Percentiles rank a stretch among this genome's conserved stretches.
Evolutionary conservation across 768 basidiomycete species (phyloP).

Genomic region (Rubroboletus satanas): DNA sequence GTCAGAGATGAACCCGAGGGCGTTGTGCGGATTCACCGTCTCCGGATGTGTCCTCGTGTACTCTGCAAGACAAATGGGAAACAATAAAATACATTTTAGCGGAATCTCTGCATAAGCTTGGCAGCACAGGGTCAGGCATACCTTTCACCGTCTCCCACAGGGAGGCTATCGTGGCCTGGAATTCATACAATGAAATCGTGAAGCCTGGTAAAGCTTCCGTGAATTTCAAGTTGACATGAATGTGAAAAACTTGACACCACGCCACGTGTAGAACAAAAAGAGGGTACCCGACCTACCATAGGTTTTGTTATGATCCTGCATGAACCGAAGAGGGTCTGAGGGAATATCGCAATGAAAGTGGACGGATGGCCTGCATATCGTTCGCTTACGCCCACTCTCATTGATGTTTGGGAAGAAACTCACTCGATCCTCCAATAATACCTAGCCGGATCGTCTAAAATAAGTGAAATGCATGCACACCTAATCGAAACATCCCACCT

Average conservation of each 20-base stretch:
- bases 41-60: slow-evolving; percentile 40
- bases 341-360: slow-evolving; percentile 53
- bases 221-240: not conserved
- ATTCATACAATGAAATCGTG: slow-evolving; percentile 61
- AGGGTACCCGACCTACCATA: slow-evolving; percentile 38
- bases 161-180: slow-evolving; percentile 56
- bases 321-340: slow-evolving; percentile 50
- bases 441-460: slow-evolving; percentile 2
- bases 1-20: slow-evolving; percentile 60
- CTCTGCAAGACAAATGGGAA: slow-evolving; percentile 20
- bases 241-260: not conserved
- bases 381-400: slow-evolving; percentile 27
- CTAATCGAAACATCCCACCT: slow-evolving; percentile 16
- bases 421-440: slow-evolving; percentile 32
- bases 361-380: slow-evolving; percentile 41
- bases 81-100: not conserved
- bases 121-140: slow-evolving; percentile 34
- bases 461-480: not conserved
- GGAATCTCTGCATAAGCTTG: slow-evolving; percentile 37
- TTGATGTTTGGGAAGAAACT: slow-evolving; percentile 28
- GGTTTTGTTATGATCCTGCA: slow-evolving; percentile 51
- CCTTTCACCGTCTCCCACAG: slow-evolving; percentile 62
- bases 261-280: not conserved
- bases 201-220: slow-evolving; percentile 38
- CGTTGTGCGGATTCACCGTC: slow-evolving; percentile 48